Evolutionary conservation across 2,329 filamentous ascomycete genomes (phyloP).

Genomic region (Claviceps africana): DNA sequence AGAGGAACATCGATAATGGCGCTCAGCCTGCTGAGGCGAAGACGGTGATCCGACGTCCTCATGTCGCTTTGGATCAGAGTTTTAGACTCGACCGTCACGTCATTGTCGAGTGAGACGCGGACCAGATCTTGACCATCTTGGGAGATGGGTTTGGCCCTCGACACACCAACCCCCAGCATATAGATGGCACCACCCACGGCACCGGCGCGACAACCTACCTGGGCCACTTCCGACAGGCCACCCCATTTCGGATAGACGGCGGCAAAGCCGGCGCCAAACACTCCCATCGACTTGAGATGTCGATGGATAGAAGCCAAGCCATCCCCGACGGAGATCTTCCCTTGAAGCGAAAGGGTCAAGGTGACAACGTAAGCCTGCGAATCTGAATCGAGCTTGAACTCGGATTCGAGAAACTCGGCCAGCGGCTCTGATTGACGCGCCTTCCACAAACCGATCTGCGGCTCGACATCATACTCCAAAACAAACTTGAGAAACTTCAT

Average conservation of each 20-base stretch:
- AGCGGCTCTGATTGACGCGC: slow-evolving; percentile 40
- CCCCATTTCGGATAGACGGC: slow-evolving; percentile 90
- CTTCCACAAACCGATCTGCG: slow-evolving; percentile 44
- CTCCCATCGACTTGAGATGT: slow-evolving; percentile 74
- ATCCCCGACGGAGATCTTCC: slow-evolving; percentile 45
- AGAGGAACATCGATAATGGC: slow-evolving; percentile 56
- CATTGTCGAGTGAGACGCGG: slow-evolving; percentile 40
- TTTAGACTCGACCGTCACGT: slow-evolving; percentile 40
- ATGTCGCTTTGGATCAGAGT: slow-evolving; percentile 35
- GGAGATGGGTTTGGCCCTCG: slow-evolving; percentile 14
- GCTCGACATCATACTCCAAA: slow-evolving; percentile 49
- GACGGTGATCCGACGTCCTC: slow-evolving; percentile 11
- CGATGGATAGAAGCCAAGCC: slow-evolving; percentile 62
- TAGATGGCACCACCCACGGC: slow-evolving; percentile 88
- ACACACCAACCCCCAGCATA: slow-evolving; percentile 61
- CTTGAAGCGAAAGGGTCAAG: slow-evolving; percentile 59
- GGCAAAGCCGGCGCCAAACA: slow-evolving; percentile 79
- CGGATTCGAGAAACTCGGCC: slow-evolving; percentile 40
- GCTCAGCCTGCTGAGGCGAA: slow-evolving; percentile 45
- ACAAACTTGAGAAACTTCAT: slow-evolving; percentile 95
- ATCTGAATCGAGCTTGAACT: slow-evolving; percentile 54
- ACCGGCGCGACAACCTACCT: slow-evolving; percentile 79
- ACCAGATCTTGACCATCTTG: slow-evolving; percentile 17
- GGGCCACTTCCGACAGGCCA: slow-evolving; percentile 72
- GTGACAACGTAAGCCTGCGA: slow-evolving; percentile 50